Percentiles rank a stretch among this genome's conserved stretches.
Conservation (phyloP, 345 rosid genomes). For the Citrus medica region DNA sequence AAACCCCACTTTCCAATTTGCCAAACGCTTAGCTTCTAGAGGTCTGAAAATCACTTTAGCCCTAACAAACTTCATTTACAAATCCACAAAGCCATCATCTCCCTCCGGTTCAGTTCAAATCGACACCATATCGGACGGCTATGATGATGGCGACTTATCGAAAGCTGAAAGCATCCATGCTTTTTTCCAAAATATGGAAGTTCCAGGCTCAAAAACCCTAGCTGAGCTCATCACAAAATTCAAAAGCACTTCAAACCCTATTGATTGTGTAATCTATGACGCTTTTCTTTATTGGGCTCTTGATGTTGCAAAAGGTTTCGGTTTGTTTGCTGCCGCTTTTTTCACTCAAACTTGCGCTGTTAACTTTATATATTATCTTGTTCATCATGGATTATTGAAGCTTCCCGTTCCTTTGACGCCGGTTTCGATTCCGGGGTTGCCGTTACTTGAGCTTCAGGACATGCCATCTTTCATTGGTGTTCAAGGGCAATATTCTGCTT, state of each 20-base stretch:
- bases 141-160: constrained; percentile 24
- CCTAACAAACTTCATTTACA: constrained; percentile 33
- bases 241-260: constrained; percentile 15
- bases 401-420: constrained; percentile 34
- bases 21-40: constrained; percentile 42
- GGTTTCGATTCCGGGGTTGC: constrained; percentile 27
- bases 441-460: constrained; percentile 46
- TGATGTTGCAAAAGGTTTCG: constrained; percentile 54
- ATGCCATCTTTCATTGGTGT: constrained; percentile 52
- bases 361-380: constrained; percentile 49
- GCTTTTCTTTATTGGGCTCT: constrained; percentile 61
- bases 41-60: constrained; percentile 34
- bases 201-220: constrained; percentile 43
- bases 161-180: constrained; percentile 21
- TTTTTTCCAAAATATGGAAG: constrained; percentile 34
- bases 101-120: constrained; percentile 15
- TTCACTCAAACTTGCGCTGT: constrained; percentile 69
- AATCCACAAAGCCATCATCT: constrained; percentile 15
- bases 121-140: constrained; percentile 42
- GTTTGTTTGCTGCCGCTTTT: constrained; percentile 47
- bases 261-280: constrained; percentile 57
- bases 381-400: constrained; percentile 31
- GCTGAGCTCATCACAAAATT: constrained; percentile 38
- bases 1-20: constrained; percentile 44
- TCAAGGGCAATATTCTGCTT: constrained; percentile 42